These are phyloP conservation scores for Pseudonectria foliicola DNA, from an alignment of 2,329 filamentous ascomycete genomes.

Conservation along the genomic window DNA sequence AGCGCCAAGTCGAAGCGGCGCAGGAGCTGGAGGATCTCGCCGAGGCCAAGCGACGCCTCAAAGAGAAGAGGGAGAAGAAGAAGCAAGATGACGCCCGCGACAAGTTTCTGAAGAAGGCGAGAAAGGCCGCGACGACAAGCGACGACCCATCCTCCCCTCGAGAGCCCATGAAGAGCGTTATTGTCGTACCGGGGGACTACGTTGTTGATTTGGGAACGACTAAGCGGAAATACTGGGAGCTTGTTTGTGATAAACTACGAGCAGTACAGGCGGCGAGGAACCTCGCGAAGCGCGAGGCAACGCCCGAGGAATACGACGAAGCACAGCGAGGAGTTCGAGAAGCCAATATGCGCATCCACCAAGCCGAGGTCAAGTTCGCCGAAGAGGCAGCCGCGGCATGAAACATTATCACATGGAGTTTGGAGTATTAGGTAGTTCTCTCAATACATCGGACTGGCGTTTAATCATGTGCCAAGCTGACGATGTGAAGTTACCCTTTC, in stretches of 20 bases:
- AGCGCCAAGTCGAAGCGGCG: constrained; percentile 28
- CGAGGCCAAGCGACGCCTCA: constrained; percentile 30
- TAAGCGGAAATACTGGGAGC: constrained; percentile 32
- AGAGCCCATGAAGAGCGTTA: constrained; percentile 27
- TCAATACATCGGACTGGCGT: constrained; percentile 10
- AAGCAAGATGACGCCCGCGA: constrained; percentile 22
- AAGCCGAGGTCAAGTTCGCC: constrained; percentile 31
- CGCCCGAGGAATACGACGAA: constrained; percentile 19
- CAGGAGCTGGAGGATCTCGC: constrained; percentile 33
- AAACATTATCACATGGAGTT: constrained; percentile 5
- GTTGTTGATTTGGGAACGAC: constrained; percentile 21
- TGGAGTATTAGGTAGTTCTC: constrained; percentile 13
- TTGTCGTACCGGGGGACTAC: constrained; percentile 31
- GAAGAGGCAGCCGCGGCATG: constrained; percentile 17
- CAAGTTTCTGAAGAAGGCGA: constrained; percentile 27
- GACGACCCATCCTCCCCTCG: constrained; percentile 11
- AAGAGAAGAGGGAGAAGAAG: constrained; percentile 36
- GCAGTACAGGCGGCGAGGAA: constrained; percentile 31
- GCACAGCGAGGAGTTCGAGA: constrained; percentile 23
- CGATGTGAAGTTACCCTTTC: constrained; percentile 2
- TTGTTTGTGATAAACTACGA: constrained; percentile 35
- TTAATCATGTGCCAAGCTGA: not conserved
- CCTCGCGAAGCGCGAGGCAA: constrained; percentile 19
- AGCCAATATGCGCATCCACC: constrained; percentile 28
- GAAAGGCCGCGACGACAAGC: constrained; percentile 25